Evolutionary conservation across 2,329 filamentous ascomycete species (phyloP), one percentile per base, ranked within the genome.

Genomic region (Penicillium freii): DNA sequence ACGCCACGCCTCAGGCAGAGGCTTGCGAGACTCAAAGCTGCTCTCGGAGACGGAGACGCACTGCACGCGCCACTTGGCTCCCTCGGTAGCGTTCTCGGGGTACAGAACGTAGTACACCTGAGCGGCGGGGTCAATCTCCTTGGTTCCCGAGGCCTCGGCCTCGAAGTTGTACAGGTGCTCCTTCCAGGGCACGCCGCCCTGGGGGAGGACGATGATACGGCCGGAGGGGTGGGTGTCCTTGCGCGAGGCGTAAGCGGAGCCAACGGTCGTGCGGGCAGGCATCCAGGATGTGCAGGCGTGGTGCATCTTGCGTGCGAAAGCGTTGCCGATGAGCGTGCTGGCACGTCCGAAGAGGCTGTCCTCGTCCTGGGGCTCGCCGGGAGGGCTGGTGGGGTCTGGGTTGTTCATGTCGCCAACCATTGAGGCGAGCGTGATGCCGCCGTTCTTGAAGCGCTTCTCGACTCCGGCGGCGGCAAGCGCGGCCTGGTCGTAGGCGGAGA

Each of bases 111-210:
- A 97, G 50, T 92, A 81, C 4, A 93, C 87, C 66, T 85, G 84
- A 40, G 85, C 75, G 0, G 79, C 77, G 29, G 77, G 60, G 60
- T 73, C 69, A 54, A 69, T 63, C 67, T 65, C 70, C 54, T 73
- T 73, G 9, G 71, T 73, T 13, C 59, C 63, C 0, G 65, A 64
- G 8, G 69, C 67, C 69, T 87, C 82, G 66, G 82, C 82, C 77
- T 99, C 94, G 29, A 97, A 84, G 19, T 84, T 86, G 78, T 96
- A 97, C 19, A 99, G 82, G 75, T 99, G 94, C 70, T 97, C 93
- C 74, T 96, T 94, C 94, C 94, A 97, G 2, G 93, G 93, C 59
- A 93, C 71, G 17, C 78, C 89, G 57, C 89, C 87, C 71, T 90
- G 87, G 62, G 89, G 84, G 56, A 99, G 83, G 27, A 97, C 87